These are phyloP conservation scores for Oropetium thomaeum DNA, from an alignment of 176 grass and related monocot genomes.

Conservation along the genomic window DNA sequence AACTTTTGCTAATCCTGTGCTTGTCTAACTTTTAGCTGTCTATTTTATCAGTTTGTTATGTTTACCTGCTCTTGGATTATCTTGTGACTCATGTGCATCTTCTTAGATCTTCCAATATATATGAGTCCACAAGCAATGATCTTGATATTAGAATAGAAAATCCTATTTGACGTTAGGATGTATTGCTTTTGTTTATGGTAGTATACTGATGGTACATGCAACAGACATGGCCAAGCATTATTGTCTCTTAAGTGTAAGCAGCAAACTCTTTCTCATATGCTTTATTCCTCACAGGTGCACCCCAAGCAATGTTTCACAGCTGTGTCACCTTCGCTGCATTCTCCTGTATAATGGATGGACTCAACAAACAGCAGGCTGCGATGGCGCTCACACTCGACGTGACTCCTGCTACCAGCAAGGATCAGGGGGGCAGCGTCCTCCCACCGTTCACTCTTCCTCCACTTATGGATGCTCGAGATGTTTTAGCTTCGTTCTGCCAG, in stretches of 20 bases:
- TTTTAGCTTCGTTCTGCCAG: conserved; percentile 57
- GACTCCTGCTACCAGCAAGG: not conserved
- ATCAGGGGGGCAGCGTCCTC: conserved; percentile 28
- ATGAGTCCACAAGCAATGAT: too few relatives aligned
- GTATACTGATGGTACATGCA: not conserved
- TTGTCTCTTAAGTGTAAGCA: not conserved
- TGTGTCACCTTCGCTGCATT: conserved; percentile 78
- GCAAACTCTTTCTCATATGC: not conserved
- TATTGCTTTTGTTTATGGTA: not conserved
- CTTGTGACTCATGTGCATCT: not conserved
- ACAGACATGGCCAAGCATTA: not conserved
- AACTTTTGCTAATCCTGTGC: not conserved
- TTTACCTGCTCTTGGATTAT: not conserved
- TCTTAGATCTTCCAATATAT: not conserved
- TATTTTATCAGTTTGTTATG: not conserved
- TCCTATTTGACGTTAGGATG: not conserved
- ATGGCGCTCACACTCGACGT: conserved; percentile 33
- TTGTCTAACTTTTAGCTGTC: not conserved
- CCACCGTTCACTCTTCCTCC: conserved; percentile 66
- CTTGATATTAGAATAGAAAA: not conserved
- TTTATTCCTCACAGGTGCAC: conserved; percentile 49
- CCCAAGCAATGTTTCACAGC: conserved; percentile 72
- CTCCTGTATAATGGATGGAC: conserved; percentile 81
- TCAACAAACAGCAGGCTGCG: conserved; percentile 82
- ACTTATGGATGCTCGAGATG: conserved; percentile 47